Conservation (phyloP, 2,329 filamentous ascomycete genomes). For the Mariannaea elegans region DNA sequence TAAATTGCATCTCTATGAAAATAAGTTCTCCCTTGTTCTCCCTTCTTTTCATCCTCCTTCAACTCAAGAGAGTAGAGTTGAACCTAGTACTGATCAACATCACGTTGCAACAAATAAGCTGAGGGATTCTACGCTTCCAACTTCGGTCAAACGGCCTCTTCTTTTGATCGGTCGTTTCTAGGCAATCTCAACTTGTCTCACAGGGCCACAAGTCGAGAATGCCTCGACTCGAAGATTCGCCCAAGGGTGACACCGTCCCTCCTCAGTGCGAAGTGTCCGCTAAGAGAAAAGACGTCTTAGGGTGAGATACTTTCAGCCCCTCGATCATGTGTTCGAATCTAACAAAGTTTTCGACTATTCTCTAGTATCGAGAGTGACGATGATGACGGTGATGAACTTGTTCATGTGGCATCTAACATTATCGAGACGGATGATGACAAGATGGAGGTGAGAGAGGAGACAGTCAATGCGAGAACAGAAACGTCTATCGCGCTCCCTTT, state of each 20-base stretch:
- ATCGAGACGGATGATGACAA: not conserved
- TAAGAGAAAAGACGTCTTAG: constrained; percentile 16
- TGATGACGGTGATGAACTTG: not conserved
- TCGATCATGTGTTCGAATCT: no score
- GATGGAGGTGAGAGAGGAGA: no score
- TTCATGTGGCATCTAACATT: not conserved
- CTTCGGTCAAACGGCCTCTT: not conserved
- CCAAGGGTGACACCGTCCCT: constrained; percentile 31
- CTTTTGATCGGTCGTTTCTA: not conserved
- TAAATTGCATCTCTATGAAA: no score
- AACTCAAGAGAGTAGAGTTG: no score
- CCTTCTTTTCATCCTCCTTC: no score
- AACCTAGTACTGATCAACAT: no score
- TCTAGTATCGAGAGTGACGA: constrained; percentile 21
- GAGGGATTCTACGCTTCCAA: no score
- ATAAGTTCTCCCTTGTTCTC: no score
- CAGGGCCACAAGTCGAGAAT: constrained; percentile 13
- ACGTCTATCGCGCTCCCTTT: no score
- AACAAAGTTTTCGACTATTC: constrained; percentile 16
- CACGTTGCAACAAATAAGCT: no score
- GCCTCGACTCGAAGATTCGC: constrained; percentile 11
- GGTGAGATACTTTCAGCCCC: constrained; percentile 13
- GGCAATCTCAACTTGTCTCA: not conserved
- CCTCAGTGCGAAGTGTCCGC: constrained; percentile 30
- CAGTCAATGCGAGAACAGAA: no score